Base-by-base conservation (phyloP, 257 asterid species). In the Lantana camara region DNA sequence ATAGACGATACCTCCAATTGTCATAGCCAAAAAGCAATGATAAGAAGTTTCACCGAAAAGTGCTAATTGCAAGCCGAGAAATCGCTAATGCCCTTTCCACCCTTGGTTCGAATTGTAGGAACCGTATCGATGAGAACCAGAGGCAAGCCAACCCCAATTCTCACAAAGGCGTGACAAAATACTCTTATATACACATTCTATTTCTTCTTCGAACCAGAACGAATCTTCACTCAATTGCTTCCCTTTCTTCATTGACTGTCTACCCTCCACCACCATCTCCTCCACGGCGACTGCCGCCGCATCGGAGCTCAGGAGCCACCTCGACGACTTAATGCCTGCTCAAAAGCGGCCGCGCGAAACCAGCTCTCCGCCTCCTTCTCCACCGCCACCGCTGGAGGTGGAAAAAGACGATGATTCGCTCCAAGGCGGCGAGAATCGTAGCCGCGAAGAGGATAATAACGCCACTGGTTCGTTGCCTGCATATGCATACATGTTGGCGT, bases 271-370 rank as follows among this genome's bases (percentile, higher is more conserved):
- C 60, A 4, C 44, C 65, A 56, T 77, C 79, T 55, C 53, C 79
- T 35, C 37, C 24, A 9, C 60, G 12, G 10, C 61, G 45, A 9
- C 64, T 60, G 27, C 68, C 66, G 35, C 57, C 81, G 32, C 79
- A 74, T 67, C 57, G 70, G 22, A 79, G 82, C 80, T 83, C 77
- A 67, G 12, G 55, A 75, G 11, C 66, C 66, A 46, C 75, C 70
- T 77, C 75, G 66, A 35, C 75, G 27, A 66, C 69, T 72, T 77
- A 83, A 87, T 90, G 97, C 96, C 96, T 53, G 81, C 87, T 0
- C 89, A 80, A 37, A 91, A 84, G 83, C 94, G 87, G 15, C 63
- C 82, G 22, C 74, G 73, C 70, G 85, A 81, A 30, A 65, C 76
- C 61, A 7, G 78, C 29, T 44, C 79, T 64, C 74, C 89, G n/a